phyloP scores from a whole-genome alignment of 306 rosid species.

The Malus sylvestris region DNA sequence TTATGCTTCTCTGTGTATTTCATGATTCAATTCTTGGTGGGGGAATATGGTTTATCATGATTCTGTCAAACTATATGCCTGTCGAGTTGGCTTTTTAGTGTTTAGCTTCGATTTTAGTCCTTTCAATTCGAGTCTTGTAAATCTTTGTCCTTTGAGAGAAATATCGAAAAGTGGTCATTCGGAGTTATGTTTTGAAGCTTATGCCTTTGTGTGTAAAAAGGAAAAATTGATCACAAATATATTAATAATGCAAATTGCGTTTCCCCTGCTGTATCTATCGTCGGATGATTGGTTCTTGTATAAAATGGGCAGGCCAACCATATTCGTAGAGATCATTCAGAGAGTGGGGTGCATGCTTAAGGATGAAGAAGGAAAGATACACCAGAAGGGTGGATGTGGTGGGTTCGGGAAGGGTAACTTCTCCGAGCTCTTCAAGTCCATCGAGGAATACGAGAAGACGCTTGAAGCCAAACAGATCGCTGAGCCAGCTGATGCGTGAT shows the following conservation, averaged over 20 bases:
- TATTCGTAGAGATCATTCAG: conserved; percentile 89
- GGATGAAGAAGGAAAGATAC: conserved; percentile 65
- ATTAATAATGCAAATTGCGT: too few relatives aligned
- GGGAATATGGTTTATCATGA: not conserved
- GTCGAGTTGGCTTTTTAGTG: too few relatives aligned
- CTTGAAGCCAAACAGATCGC: conserved; percentile 44
- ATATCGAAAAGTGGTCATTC: too few relatives aligned
- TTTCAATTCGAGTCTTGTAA: too few relatives aligned
- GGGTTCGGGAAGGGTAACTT: conserved; percentile 98
- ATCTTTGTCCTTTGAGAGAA: too few relatives aligned
- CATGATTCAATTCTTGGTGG: not conserved
- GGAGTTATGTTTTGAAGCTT: too few relatives aligned
- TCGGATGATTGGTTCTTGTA: conserved; percentile 2
- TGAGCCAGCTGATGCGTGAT: conserved; percentile 26
- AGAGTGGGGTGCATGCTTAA: conserved; percentile 83
- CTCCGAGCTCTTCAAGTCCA: conserved; percentile 92
- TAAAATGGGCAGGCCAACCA: conserved; percentile 63
- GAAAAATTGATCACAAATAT: too few relatives aligned
- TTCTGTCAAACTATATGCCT: too few relatives aligned
- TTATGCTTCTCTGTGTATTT: not conserved
- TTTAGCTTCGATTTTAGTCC: too few relatives aligned
- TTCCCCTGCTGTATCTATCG: not conserved
- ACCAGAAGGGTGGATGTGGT: conserved; percentile 92
- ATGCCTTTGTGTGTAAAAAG: too few relatives aligned
- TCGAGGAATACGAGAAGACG: conserved; percentile 87